A percentile compares a stretch with the other conserved stretches of the same genome.
Evolutionary conservation across 1,139 yeast species (phyloP).

Genomic region (Yamadazyma sp.): DNA sequence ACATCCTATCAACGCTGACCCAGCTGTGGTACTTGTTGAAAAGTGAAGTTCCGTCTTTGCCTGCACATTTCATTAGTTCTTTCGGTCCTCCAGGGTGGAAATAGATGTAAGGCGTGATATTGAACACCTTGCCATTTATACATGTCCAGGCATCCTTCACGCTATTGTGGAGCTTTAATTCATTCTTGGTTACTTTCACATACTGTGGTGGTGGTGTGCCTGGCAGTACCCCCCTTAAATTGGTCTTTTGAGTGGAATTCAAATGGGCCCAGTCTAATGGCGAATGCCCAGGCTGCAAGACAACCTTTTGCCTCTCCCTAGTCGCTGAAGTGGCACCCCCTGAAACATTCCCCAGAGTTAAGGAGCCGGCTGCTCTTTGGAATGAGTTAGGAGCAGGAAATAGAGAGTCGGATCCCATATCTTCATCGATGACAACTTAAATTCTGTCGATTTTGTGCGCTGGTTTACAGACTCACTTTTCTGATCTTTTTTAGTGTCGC

Average conservation of each 20-base stretch:
- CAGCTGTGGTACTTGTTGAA: conserved; percentile 84
- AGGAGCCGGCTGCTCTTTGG: conserved; percentile 30
- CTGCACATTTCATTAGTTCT: conserved; percentile 79
- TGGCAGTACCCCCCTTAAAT: conserved; percentile 41
- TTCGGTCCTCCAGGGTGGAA: conserved; percentile 94
- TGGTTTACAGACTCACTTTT: background rate
- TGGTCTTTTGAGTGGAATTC: conserved; percentile 20
- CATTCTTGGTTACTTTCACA: conserved; percentile 57
- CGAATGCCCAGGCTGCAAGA: conserved; percentile 75
- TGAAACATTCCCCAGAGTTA: background rate
- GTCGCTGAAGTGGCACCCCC: conserved; percentile 5
- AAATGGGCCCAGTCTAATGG: conserved; percentile 83
- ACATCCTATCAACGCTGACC: conserved; percentile 84
- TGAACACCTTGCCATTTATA: conserved; percentile 78
- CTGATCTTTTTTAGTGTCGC: too few species aligned
- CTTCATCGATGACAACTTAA: background rate
- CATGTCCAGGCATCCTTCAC: conserved; percentile 82
- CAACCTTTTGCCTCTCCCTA: conserved; percentile 47
- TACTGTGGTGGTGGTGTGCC: conserved; percentile 44
- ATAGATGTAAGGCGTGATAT: conserved; percentile 74
- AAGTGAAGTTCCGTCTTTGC: conserved; percentile 77
- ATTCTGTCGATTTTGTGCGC: background rate
- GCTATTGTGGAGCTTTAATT: conserved; percentile 59
- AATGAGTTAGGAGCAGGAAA: conserved; percentile 44
- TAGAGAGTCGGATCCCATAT: conserved; percentile 11